Base-by-base conservation (phyloP, 2,329 filamentous ascomycete species). In the Epichloe uncinata region DNA sequence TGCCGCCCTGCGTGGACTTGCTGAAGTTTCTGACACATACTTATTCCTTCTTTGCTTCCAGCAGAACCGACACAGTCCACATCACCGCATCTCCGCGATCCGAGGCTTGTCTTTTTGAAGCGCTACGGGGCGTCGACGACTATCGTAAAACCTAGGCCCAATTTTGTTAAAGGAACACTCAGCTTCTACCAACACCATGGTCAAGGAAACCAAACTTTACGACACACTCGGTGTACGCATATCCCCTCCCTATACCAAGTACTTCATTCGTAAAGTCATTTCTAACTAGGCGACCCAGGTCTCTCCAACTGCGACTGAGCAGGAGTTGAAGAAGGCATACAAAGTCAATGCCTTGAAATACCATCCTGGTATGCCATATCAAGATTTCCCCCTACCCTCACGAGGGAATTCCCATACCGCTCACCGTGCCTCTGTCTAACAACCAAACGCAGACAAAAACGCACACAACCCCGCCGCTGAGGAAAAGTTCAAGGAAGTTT, bases 401-500 rank as follows among this genome's bases (percentile, higher is more conserved):
- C 41, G 22, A 9, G 13, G 5, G 22, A 15, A 43, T 9, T 33
- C 9, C 0, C 13, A 26, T 12, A 3, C 16, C 45, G 20, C n/a
- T 38, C 4, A 3, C 15, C 5, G 12, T 52, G 26, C 51, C n/a
- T 8, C 12, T n/a, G 5, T 38, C 50, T 52, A 44, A 52, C 40
- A 41, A 26, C 5, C 5, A 18, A 20, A 20, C 15, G 38, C 58
- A 94, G 91, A 98, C 71, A 98, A 98, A 79, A 98, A 98, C 70
- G 81, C 84, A 56, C 82, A 93, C 74, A 94, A 95, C 74, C 89
- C 90, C 40, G 85, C 83, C 26, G 90, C 93, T 47, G 89, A 91
- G 60, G 89, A 95, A 54, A 98, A 96, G 71, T 98, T 98, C 83
- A 97, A 98, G 75, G 90, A 96, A 62, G 78, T 96, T 54, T 95